phyloP scores from a whole-genome alignment of 1,284 basidiomycete species.

The Marasmius tenuissimus region DNA sequence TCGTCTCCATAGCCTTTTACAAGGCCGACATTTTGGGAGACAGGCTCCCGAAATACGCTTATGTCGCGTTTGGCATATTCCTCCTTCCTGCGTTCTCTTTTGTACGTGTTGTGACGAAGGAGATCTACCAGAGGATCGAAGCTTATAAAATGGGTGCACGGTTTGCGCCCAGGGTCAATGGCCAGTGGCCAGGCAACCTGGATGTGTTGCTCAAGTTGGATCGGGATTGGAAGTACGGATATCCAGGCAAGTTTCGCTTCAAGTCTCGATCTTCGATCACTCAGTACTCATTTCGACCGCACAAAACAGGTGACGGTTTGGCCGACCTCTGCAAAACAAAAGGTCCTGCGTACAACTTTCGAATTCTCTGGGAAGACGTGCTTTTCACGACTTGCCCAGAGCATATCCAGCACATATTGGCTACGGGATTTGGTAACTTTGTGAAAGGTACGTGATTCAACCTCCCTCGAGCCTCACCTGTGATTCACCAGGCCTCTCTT shows the following conservation, averaged over 20 bases:
- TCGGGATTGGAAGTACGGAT: neutral
- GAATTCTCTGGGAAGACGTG: constrained; percentile 20
- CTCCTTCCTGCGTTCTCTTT: neutral
- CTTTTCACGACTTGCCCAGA: constrained; percentile 40
- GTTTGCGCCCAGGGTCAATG: neutral
- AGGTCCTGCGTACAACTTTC: constrained; percentile 21
- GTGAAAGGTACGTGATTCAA: constrained; percentile 36
- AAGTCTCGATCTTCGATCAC: too few species aligned
- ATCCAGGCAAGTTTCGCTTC: neutral
- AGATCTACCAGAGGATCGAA: neutral
- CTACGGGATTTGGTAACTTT: constrained; percentile 47
- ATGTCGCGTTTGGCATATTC: neutral
- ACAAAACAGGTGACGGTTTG: constrained; percentile 12
- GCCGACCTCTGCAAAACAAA: constrained; percentile 8
- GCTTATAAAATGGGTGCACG: neutral
- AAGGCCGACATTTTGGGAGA: neutral
- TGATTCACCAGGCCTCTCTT: neutral
- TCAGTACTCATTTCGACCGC: neutral
- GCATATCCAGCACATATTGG: constrained; percentile 42
- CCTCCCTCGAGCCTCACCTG: neutral
- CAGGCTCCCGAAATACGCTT: neutral
- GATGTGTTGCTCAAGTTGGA: neutral
- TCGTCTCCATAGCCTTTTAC: neutral
- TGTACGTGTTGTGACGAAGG: neutral
- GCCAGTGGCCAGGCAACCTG: neutral